A percentile compares a stretch with the other conserved stretches of the same genome.
phyloP scores from a whole-genome alignment of 179 eudicot species.

The Corrigiola litoralis region DNA sequence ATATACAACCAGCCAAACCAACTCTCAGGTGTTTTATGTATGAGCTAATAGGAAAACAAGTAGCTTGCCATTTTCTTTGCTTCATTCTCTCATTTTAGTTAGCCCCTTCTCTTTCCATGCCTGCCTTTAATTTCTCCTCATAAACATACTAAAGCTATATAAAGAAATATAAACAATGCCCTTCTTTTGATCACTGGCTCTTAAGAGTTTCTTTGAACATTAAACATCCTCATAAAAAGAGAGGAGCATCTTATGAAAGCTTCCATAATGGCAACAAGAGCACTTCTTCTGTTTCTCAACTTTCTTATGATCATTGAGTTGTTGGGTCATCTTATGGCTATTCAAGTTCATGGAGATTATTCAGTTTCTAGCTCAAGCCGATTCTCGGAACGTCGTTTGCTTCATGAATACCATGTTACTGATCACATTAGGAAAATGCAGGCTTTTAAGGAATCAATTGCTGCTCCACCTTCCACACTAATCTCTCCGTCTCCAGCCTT shows the following conservation, averaged over 20 bases:
- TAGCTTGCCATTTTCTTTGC: slow-evolving; percentile 19
- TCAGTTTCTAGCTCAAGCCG: background rate
- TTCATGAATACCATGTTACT: background rate
- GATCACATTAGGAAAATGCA: slow-evolving; percentile 25
- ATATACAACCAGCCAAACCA: background rate
- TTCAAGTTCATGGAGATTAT: slow-evolving; percentile 22
- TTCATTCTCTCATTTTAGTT: slow-evolving; percentile 18
- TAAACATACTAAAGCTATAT: background rate
- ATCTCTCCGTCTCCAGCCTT: slow-evolving; percentile 25
- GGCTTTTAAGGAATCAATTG: slow-evolving; percentile 22
- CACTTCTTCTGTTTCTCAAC: slow-evolving; percentile 16
- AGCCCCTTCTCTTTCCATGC: slow-evolving; percentile 50
- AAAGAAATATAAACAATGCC: slow-evolving; percentile 1
- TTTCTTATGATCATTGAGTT: slow-evolving; percentile 21
- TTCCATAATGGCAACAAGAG: slow-evolving; percentile 23
- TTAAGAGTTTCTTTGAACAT: background rate
- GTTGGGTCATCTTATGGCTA: slow-evolving; percentile 23
- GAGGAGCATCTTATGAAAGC: slow-evolving; percentile 4
- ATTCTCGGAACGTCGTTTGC: background rate
- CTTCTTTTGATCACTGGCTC: background rate
- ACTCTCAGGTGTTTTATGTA: slow-evolving; percentile 23
- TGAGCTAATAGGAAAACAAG: slow-evolving; percentile 18
- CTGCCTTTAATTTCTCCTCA: slow-evolving; percentile 14
- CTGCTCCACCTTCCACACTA: slow-evolving; percentile 22
- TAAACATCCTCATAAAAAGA: background rate